Evolutionary conservation across 768 basidiomycete genomes (phyloP).

Genomic region (Termitomyces heimii): DNA sequence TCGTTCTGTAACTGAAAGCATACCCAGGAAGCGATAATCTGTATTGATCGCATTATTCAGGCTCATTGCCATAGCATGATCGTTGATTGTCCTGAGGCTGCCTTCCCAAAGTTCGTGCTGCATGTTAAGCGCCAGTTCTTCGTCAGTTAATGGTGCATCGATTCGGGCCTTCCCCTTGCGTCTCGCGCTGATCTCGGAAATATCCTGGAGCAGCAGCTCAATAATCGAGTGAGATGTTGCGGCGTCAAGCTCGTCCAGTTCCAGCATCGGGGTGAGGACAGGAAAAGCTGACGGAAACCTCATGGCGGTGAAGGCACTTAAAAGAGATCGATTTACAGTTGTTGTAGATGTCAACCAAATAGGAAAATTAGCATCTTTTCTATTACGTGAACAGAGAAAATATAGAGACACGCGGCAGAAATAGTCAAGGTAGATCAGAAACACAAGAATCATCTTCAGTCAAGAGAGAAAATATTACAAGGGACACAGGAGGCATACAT

Average conservation of each 20-base stretch:
- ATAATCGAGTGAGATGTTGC: conserved; percentile 11
- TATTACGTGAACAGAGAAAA: background rate
- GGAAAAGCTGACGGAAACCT: background rate
- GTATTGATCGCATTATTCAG: conserved; percentile 12
- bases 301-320: background rate
- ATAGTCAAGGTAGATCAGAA: background rate
- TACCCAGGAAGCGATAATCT: conserved; percentile 9
- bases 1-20: conserved; percentile 8
- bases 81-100: conserved; percentile 1
- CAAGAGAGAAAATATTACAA: background rate
- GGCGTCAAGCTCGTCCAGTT: conserved; percentile 2
- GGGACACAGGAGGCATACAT: background rate
- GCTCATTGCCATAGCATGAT: conserved; percentile 12
- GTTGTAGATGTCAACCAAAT: background rate
- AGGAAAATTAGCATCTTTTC: background rate
- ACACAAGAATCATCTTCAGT: background rate
- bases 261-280: background rate
- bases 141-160: conserved; percentile 13
- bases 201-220: conserved; percentile 3
- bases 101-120: conserved; percentile 10
- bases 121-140: conserved; percentile 13
- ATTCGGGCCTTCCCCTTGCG: conserved; percentile 17
- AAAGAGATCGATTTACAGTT: background rate
- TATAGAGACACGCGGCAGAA: background rate
- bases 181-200: conserved; percentile 6